A percentile compares a stretch with the other conserved stretches of the same genome.
Conservation (phyloP, 1,139 yeast genomes). For the Ashbya aceris region DNA sequence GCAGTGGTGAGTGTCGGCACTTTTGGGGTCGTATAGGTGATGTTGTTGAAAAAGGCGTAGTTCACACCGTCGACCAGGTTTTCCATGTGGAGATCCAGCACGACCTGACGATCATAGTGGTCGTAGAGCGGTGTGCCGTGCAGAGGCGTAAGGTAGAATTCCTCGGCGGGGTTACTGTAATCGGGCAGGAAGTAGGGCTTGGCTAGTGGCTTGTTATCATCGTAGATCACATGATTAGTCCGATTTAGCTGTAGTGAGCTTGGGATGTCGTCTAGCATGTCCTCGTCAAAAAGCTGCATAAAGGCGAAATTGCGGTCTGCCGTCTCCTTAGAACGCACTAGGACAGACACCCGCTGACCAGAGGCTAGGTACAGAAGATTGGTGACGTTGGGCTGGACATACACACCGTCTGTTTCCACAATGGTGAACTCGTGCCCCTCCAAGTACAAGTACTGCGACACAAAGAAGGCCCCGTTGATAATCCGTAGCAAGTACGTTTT, state of each 20-base stretch:
- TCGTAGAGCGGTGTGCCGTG: constrained; percentile 36
- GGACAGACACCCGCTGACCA: constrained; percentile 62
- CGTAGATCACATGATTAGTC: constrained; percentile 46
- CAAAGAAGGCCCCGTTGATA: constrained; percentile 60
- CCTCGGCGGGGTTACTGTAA: constrained; percentile 37
- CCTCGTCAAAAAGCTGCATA: constrained; percentile 51
- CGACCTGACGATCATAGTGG: constrained; percentile 53
- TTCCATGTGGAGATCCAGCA: constrained; percentile 54
- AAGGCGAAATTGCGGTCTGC: constrained; percentile 48
- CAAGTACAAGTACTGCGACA: constrained; percentile 57
- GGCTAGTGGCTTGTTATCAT: constrained; percentile 31
- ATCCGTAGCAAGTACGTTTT: constrained; percentile 57
- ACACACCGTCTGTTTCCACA: constrained; percentile 68
- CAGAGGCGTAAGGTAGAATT: constrained; percentile 45
- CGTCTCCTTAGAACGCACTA: constrained; percentile 44
- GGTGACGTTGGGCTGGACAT: constrained; percentile 49
- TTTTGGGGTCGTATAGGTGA: constrained; percentile 53
- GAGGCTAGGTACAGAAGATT: constrained; percentile 53
- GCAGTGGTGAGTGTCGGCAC: constrained; percentile 59
- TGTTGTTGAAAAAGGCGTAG: constrained; percentile 66
- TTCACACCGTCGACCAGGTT: constrained; percentile 64
- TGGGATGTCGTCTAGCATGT: constrained; percentile 57
- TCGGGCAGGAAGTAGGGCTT: constrained; percentile 16
- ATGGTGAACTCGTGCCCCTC: constrained; percentile 61
- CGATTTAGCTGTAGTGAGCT: constrained; percentile 45